A percentile compares a stretch with the other conserved stretches of the same genome.
Evolutionary conservation across 106 monocot species (phyloP).

Genomic region (Acorus gramineus): DNA sequence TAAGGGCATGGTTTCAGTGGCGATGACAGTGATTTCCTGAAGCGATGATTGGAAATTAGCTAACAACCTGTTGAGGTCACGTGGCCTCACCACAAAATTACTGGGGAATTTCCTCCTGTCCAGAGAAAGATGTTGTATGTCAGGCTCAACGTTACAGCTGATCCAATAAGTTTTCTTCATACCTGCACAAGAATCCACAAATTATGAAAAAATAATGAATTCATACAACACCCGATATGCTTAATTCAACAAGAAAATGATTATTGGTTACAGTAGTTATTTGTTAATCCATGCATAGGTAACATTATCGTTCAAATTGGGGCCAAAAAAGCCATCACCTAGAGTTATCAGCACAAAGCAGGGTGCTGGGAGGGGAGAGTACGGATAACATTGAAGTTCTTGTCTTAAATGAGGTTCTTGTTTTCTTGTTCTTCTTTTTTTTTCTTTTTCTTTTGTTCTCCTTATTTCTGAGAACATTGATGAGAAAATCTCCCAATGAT

Average conservation of each 20-base stretch:
- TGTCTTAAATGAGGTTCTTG: no score
- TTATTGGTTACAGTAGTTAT: no score
- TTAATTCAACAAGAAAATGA: no score
- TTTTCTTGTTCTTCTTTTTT: no score
- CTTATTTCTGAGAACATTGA: no score
- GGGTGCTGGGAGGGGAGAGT: no score
- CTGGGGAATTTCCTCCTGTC: conserved; percentile 60
- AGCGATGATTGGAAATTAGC: conserved; percentile 87
- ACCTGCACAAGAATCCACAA: conserved; percentile 24
- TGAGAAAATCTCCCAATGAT: no score
- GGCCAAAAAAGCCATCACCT: no score
- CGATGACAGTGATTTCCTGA: conserved; percentile 88
- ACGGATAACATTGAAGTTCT: no score
- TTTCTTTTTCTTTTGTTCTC: no score
- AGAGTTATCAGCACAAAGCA: no score
- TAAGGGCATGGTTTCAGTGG: conserved; percentile 42
- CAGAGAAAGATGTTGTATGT: conserved; percentile 68
- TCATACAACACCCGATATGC: neutral
- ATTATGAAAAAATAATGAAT: neutral
- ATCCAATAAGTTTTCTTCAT: conserved; percentile 88
- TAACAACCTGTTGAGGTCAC: conserved; percentile 66
- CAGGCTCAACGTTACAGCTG: conserved; percentile 74
- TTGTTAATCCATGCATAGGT: neutral
- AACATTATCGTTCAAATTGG: neutral
- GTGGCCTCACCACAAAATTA: conserved; percentile 62